Percentiles rank a stretch among this genome's conserved stretches.
phyloP scores from a whole-genome alignment of 306 rosid genomes.

The Ormosia semicastrata region DNA sequence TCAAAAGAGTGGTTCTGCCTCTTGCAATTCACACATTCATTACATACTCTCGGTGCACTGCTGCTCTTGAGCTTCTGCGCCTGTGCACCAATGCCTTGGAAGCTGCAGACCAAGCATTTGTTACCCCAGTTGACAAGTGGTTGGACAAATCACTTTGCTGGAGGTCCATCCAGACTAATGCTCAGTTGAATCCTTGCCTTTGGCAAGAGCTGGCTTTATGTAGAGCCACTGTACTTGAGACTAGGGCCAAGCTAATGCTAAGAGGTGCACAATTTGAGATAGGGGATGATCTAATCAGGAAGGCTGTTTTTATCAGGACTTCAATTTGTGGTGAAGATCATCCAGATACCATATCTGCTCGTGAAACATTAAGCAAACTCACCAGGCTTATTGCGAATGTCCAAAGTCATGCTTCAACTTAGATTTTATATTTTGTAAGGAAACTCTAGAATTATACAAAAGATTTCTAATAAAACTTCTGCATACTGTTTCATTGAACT shows the following conservation, averaged over 20 bases:
- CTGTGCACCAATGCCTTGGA: conserved; percentile 75
- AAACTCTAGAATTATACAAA: conserved; percentile 46
- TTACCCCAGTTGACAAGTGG: conserved; percentile 83
- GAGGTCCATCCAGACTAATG: conserved; percentile 74
- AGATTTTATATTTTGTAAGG: conserved; percentile 52
- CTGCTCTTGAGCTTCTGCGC: conserved; percentile 78
- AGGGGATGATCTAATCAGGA: conserved; percentile 78
- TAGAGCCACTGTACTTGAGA: conserved; percentile 80
- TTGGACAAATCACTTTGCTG: conserved; percentile 77
- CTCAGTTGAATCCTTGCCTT: conserved; percentile 82
- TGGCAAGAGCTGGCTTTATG: conserved; percentile 87
- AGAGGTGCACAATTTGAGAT: conserved; percentile 86
- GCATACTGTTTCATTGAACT: conserved; percentile 38
- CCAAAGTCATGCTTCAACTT: conserved; percentile 62
- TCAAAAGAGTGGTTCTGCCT: conserved; percentile 70
- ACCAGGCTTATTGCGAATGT: conserved; percentile 73
- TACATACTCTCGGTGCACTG: conserved; percentile 74
- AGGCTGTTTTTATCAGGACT: conserved; percentile 76
- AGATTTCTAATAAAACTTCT: conserved; percentile 46
- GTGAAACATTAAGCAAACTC: conserved; percentile 75
- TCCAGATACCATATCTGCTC: conserved; percentile 74
- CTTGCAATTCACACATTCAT: conserved; percentile 75
- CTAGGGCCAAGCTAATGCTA: conserved; percentile 84
- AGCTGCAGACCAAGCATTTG: conserved; percentile 84
- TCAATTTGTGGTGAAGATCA: conserved; percentile 88